Evolutionary conservation across 352 stramenopile genomes (phyloP).

Genomic region (Halophytophthora batemanensis): DNA sequence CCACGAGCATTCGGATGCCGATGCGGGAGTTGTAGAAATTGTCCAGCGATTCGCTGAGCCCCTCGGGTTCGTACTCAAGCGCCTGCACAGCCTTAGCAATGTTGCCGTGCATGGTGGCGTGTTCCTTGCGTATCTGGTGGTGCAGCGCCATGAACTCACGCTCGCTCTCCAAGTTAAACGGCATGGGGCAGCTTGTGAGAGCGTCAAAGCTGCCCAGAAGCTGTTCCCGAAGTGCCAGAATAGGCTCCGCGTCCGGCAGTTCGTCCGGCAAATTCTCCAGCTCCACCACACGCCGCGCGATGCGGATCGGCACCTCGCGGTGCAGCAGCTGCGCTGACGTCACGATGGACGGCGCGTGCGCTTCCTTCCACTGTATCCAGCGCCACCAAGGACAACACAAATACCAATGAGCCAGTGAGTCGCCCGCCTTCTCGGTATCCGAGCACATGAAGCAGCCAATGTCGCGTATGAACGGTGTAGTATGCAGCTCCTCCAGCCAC

Average conservation of each 20-base stretch:
- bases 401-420: background rate
- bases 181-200: conserved; percentile 58
- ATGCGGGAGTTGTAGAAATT: conserved; percentile 86
- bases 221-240: conserved; percentile 58
- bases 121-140: conserved; percentile 45
- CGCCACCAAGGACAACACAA: background rate
- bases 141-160: conserved; percentile 63
- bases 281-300: conserved; percentile 79
- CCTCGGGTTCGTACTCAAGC: conserved; percentile 53
- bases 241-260: conserved; percentile 52
- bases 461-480: no score
- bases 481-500: no score
- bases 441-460: no score
- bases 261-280: conserved; percentile 77
- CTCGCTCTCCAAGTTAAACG: conserved; percentile 53
- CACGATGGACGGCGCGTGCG: conserved; percentile 68
- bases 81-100: conserved; percentile 57
- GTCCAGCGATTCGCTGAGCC: conserved; percentile 61
- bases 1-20: conserved; percentile 78
- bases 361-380: conserved; percentile 44
- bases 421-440: background rate
- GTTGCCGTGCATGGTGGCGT: conserved; percentile 73
- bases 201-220: conserved; percentile 73
- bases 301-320: conserved; percentile 73
- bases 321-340: conserved; percentile 78